phyloP scores from a whole-genome alignment of 768 basidiomycete genomes.

The Mycena capillaripes region DNA sequence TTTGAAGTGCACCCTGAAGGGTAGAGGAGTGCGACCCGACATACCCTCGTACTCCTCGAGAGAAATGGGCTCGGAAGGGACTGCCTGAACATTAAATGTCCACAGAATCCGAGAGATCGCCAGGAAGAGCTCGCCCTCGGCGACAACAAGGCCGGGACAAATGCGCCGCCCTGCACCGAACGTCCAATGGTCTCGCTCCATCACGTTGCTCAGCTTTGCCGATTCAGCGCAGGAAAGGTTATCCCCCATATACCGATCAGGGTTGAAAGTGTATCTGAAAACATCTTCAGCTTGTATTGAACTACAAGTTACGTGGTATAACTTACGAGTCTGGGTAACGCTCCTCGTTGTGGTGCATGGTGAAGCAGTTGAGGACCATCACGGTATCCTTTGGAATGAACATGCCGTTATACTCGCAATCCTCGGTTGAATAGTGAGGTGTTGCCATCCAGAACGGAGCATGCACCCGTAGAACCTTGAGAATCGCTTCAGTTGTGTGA shows the following conservation, averaged over 20 bases:
- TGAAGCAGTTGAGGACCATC: slow-evolving; percentile 34
- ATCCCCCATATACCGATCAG: slow-evolving; percentile 52
- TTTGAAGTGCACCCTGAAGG: slow-evolving; percentile 41
- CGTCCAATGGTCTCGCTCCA: slow-evolving; percentile 52
- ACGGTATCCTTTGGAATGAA: slow-evolving; percentile 45
- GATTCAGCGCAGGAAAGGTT: slow-evolving; percentile 46
- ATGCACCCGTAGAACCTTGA: slow-evolving; percentile 19
- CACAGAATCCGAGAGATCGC: slow-evolving; percentile 52
- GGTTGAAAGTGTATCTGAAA: slow-evolving; percentile 44
- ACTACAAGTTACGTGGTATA: neutral
- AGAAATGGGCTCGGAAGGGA: slow-evolving; percentile 49
- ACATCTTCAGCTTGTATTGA: neutral
- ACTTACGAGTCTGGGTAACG: slow-evolving; percentile 45
- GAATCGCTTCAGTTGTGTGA: neutral
- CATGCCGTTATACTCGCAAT: slow-evolving; percentile 46
- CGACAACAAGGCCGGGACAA: slow-evolving; percentile 51
- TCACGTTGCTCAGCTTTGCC: slow-evolving; percentile 44
- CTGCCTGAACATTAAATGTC: slow-evolving; percentile 45
- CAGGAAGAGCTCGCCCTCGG: slow-evolving; percentile 51
- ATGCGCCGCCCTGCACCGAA: slow-evolving; percentile 53
- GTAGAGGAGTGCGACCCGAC: slow-evolving; percentile 49
- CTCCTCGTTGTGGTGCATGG: slow-evolving; percentile 36
- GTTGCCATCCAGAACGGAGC: slow-evolving; percentile 26
- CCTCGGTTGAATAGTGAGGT: slow-evolving; percentile 39
- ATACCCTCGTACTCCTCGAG: slow-evolving; percentile 51